These are phyloP conservation scores for Hanseniaspora sp. DNA, from an alignment of 1,139 yeast species.

Conservation along the genomic window DNA sequence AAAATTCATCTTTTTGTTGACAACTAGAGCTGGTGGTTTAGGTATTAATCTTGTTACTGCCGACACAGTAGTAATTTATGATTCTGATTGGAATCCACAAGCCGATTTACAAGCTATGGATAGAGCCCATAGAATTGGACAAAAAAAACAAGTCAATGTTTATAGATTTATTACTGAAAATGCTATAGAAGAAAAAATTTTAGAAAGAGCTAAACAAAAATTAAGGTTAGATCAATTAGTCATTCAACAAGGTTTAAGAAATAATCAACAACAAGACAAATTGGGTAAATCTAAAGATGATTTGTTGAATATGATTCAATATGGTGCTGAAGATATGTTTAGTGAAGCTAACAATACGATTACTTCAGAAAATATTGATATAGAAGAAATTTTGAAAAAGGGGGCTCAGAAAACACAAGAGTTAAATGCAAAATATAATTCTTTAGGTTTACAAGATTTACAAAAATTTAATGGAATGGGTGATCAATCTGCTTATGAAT, in stretches of 20 bases:
- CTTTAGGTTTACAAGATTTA: slow-evolving; percentile 61
- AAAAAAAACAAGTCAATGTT: slow-evolving; percentile 88
- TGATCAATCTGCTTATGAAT: slow-evolving; percentile 83
- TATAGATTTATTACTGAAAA: slow-evolving; percentile 87
- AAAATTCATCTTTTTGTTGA: slow-evolving; percentile 73
- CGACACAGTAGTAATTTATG: slow-evolving; percentile 78
- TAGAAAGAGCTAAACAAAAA: slow-evolving; percentile 93
- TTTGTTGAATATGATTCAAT: slow-evolving; percentile 66
- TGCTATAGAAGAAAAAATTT: slow-evolving; percentile 91
- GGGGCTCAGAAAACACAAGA: slow-evolving; percentile 56
- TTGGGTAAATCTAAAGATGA: slow-evolving; percentile 54
- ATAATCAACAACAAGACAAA: slow-evolving; percentile 34
- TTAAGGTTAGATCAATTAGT: slow-evolving; percentile 86
- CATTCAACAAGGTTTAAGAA: slow-evolving; percentile 75
- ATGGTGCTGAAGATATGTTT: slow-evolving; percentile 62
- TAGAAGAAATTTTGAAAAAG: slow-evolving; percentile 48
- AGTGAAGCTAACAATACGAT: slow-evolving; percentile 24
- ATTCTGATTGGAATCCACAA: slow-evolving; percentile 98
- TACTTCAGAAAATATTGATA: slow-evolving; percentile 36
- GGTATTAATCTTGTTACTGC: slow-evolving; percentile 93
- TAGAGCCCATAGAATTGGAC: slow-evolving; percentile 96
- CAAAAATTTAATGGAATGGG: slow-evolving; percentile 50
- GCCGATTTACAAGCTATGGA: slow-evolving; percentile 99
- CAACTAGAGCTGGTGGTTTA: slow-evolving; percentile 97
- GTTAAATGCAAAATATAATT: slow-evolving; percentile 51